phyloP scores from a whole-genome alignment of 495 filamentous ascomycete genomes.

The Aspergillus saccharolyticus region DNA sequence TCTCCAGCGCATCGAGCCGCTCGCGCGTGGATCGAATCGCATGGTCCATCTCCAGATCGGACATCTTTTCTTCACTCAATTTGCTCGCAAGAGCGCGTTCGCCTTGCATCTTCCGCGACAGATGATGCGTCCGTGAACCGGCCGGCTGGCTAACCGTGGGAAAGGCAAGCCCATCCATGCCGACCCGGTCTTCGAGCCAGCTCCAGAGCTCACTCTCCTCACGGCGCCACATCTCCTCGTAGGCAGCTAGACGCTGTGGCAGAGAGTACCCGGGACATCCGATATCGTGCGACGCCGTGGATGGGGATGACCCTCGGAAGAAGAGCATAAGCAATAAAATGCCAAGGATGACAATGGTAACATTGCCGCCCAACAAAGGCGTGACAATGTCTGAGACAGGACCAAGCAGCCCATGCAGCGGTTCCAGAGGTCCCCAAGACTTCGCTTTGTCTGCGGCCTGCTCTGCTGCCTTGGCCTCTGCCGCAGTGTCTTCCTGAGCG shows the following conservation, averaged over 20 bases:
- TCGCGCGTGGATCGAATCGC: constrained; percentile 84
- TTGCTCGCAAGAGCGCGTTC: constrained; percentile 37
- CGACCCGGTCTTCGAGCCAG: constrained; percentile 88
- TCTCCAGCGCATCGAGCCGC: constrained; percentile 68
- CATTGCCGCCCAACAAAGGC: constrained; percentile 66
- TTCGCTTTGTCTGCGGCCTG: constrained; percentile 37
- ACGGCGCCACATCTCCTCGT: constrained; percentile 86
- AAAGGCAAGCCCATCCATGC: constrained; percentile 60
- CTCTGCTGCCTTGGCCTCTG: constrained; percentile 41
- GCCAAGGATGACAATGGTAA: constrained; percentile 45
- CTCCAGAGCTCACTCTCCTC: constrained; percentile 94
- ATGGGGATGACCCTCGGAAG: constrained; percentile 51
- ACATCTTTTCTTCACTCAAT: constrained; percentile 67
- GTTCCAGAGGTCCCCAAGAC: constrained; percentile 79
- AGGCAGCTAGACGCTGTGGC: constrained; percentile 72
- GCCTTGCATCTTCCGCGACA: constrained; percentile 20
- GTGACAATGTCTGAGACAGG: constrained; percentile 66
- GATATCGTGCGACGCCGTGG: constrained; percentile 33
- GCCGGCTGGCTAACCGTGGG: constrained; percentile 27
- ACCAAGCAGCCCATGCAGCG: constrained; percentile 61
- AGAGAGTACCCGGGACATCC: constrained; percentile 30
- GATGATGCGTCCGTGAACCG: constrained; percentile 20
- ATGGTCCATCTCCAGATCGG: constrained; percentile 73
- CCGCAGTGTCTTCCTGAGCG: constrained; percentile 26
- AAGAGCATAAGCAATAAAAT: constrained; percentile 54